Conservation (phyloP, 2,329 filamentous ascomycete genomes). For the Beauveria brongniartii region DNA sequence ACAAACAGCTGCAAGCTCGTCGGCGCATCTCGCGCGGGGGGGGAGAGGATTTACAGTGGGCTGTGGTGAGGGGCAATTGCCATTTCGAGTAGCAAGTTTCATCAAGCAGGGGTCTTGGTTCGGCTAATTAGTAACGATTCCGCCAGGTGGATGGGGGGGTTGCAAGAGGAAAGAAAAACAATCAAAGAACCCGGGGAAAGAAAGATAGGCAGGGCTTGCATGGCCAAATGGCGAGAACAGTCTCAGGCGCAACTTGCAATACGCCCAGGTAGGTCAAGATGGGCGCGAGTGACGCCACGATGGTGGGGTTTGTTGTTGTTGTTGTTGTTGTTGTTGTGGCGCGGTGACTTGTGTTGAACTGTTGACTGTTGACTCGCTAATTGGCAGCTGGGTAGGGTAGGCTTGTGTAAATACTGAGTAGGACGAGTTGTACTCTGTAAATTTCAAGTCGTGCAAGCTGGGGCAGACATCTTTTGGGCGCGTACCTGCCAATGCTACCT, state of each 20-base stretch:
- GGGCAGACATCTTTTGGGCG: no score
- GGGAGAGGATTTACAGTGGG: background rate
- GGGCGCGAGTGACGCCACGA: background rate
- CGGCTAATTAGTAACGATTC: background rate
- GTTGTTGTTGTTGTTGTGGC: background rate
- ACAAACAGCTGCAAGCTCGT: background rate
- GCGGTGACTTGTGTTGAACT: background rate
- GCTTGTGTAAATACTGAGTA: no score
- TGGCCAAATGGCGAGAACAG: no score
- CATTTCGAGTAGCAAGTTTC: slow-evolving; percentile 4
- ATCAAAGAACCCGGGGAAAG: no score
- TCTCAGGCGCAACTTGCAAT: no score
- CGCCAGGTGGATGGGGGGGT: background rate
- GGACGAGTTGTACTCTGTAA: no score
- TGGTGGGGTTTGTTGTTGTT: background rate
- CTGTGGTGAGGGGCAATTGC: background rate
- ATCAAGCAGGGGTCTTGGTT: background rate
- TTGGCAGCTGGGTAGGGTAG: no score
- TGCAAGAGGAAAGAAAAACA: background rate
- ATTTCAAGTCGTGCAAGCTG: no score
- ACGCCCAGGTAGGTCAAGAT: background rate
- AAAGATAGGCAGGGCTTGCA: no score
- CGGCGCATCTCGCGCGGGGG: background rate
- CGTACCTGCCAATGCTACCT: no score
- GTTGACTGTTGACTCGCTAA: no score